A percentile compares a stretch with the other conserved stretches of the same genome.
These are phyloP conservation scores for Bretziella fagacearum DNA, from an alignment of 2,329 filamentous ascomycete species.

Conservation along the genomic window DNA sequence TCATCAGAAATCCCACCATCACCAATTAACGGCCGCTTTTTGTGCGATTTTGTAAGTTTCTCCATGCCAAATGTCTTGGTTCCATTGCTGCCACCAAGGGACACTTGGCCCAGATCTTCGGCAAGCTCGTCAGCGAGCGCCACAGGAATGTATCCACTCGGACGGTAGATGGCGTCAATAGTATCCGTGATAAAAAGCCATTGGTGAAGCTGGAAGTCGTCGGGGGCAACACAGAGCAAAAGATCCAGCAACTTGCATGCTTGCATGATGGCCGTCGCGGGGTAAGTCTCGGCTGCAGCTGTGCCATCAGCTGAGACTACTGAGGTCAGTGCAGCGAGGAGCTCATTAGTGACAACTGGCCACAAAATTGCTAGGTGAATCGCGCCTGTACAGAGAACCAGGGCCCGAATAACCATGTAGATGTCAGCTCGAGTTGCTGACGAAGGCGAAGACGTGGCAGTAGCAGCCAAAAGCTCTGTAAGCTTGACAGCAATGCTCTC, in stretches of 20 bases:
- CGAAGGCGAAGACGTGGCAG: constrained; percentile 76
- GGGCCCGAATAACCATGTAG: constrained; percentile 69
- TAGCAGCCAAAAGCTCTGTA: constrained; percentile 70
- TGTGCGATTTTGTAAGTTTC: constrained; percentile 9
- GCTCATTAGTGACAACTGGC: constrained; percentile 75
- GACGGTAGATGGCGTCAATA: constrained; percentile 83
- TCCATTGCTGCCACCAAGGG: constrained; percentile 21
- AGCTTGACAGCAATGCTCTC: constrained; percentile 62
- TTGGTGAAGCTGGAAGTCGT: constrained; percentile 96
- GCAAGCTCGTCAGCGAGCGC: constrained; percentile 74
- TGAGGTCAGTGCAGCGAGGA: constrained; percentile 64
- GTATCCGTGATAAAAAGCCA: constrained; percentile 97
- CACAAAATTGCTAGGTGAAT: constrained; percentile 72
- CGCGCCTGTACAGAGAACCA: constrained; percentile 62
- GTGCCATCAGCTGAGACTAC: constrained; percentile 51
- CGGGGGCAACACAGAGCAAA: constrained; percentile 69
- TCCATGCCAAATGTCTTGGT: background rate
- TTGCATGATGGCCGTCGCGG: constrained; percentile 61
- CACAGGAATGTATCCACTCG: constrained; percentile 47
- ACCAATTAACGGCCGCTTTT: constrained; percentile 34
- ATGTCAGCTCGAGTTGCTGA: constrained; percentile 77
- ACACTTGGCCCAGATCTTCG: constrained; percentile 46
- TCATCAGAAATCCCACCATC: constrained; percentile 38
- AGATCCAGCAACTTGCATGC: constrained; percentile 87
- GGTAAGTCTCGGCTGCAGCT: constrained; percentile 52